Percentiles rank a stretch among this genome's conserved stretches.
Conservation (phyloP, 2,329 filamentous ascomycete genomes). For the Pezizomycotina sp. region DNA sequence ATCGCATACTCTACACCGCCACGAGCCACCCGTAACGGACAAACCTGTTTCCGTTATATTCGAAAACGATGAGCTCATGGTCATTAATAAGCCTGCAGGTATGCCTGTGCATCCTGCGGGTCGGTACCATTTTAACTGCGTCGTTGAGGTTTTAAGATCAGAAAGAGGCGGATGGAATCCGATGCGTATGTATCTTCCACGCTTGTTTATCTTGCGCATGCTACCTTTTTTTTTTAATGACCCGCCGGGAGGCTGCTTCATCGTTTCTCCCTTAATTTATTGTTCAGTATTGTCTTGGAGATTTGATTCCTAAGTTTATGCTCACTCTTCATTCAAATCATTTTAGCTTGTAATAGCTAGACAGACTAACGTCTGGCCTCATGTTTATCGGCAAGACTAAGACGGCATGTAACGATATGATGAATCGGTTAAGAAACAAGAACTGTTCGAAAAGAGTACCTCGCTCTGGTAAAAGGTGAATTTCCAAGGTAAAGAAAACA, state of each 20-base stretch:
- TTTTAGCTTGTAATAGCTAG: slow-evolving; percentile 72
- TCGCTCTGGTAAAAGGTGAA: slow-evolving; percentile 75
- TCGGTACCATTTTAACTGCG: slow-evolving; percentile 86
- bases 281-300: too few relatives aligned
- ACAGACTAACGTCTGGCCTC: slow-evolving; percentile 82
- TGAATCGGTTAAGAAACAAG: slow-evolving; percentile 59
- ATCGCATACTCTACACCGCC: slow-evolving; percentile 82
- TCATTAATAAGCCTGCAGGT: slow-evolving; percentile 92
- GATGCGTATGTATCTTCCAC: slow-evolving; percentile 29
- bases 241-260: too few relatives aligned
- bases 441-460: slow-evolving; percentile 85
- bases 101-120: slow-evolving; percentile 91
- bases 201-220: too few relatives aligned
- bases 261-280: too few relatives aligned
- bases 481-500: slow-evolving; percentile 76
- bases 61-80: slow-evolving; percentile 83
- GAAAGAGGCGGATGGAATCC: slow-evolving; percentile 48
- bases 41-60: slow-evolving; percentile 67
- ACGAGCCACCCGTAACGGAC: slow-evolving; percentile 81
- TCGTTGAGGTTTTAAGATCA: slow-evolving; percentile 81
- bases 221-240: too few relatives aligned
- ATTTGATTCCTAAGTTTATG: too few relatives aligned
- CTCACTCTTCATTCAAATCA: slow-evolving; percentile 31
- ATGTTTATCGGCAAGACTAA: slow-evolving; percentile 94
- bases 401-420: slow-evolving; percentile 60